Evolutionary conservation across 805 yeast genomes (phyloP).

Genomic region (Vanderwaltozyma tropicalis): DNA sequence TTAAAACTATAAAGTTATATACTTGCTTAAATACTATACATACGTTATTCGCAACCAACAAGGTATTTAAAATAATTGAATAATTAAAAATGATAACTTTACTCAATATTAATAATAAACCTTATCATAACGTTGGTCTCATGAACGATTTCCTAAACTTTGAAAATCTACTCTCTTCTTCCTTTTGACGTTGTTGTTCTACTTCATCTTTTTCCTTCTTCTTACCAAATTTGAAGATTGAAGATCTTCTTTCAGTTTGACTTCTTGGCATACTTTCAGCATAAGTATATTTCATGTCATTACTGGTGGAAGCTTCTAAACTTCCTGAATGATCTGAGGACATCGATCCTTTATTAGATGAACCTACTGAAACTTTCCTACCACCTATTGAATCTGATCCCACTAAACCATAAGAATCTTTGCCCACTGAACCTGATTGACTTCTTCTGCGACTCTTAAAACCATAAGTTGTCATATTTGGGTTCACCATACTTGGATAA

Average conservation of each 20-base stretch:
- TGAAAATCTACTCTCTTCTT: not conserved
- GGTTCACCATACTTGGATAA: conserved; percentile 24
- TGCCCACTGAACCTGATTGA: not conserved
- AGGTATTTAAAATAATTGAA: too few relatives aligned
- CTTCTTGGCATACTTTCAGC: conserved; percentile 3
- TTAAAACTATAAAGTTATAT: too few relatives aligned
- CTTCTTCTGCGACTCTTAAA: conserved; percentile 5
- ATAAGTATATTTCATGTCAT: not conserved
- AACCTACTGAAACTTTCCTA: not conserved
- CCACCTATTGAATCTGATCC: not conserved
- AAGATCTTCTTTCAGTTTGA: not conserved
- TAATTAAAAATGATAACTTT: too few relatives aligned
- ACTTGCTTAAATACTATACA: too few relatives aligned
- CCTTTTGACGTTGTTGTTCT: not conserved
- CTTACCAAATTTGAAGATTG: not conserved
- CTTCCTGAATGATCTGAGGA: not conserved
- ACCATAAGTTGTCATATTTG: conserved; percentile 20
- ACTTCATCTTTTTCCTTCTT: not conserved
- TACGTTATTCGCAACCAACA: too few relatives aligned
- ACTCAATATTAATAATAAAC: too few relatives aligned
- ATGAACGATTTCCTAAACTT: conserved; percentile 3
- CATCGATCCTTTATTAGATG: not conserved
- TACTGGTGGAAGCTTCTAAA: not conserved
- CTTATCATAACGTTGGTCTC: conserved; percentile 3
- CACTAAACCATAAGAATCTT: not conserved